Evolutionary conservation across 768 basidiomycete genomes (phyloP).

Genomic region (Rossbeevera mucosa): DNA sequence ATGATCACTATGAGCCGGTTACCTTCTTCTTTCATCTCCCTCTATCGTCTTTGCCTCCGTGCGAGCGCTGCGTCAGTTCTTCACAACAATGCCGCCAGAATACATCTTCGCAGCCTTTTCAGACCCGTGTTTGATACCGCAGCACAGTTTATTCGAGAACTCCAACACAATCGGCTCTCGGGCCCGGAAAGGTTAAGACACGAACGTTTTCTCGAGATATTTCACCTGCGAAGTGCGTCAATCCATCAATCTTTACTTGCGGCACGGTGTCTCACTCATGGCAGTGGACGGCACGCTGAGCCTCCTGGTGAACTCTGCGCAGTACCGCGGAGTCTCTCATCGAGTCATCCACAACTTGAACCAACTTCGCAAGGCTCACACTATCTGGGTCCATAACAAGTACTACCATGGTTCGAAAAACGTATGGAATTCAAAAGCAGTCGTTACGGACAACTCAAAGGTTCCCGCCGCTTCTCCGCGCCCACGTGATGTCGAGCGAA

Average conservation of each 20-base stretch:
- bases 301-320: constrained; percentile 57
- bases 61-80: constrained; percentile 55
- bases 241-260: neutral
- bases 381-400: constrained; percentile 22
- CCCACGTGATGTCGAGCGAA: constrained; percentile 16
- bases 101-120: constrained; percentile 45
- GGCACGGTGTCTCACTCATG: constrained; percentile 10
- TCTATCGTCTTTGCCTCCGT: constrained; percentile 59
- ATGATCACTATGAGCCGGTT: constrained; percentile 20
- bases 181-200: constrained; percentile 27
- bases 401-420: constrained; percentile 19
- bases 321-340: constrained; percentile 60
- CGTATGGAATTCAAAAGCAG: constrained; percentile 39
- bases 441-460: constrained; percentile 21
- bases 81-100: constrained; percentile 42
- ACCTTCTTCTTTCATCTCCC: constrained; percentile 43
- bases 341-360: constrained; percentile 49
- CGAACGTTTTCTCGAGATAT: constrained; percentile 43
- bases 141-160: constrained; percentile 37
- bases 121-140: constrained; percentile 54
- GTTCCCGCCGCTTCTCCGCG: constrained; percentile 7
- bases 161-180: constrained; percentile 32
- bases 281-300: constrained; percentile 67
- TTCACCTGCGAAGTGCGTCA: constrained; percentile 52
- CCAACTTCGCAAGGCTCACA: constrained; percentile 29